These are phyloP conservation scores for Eustoma russellianum DNA, from an alignment of 257 asterid genomes.

Conservation along the genomic window DNA sequence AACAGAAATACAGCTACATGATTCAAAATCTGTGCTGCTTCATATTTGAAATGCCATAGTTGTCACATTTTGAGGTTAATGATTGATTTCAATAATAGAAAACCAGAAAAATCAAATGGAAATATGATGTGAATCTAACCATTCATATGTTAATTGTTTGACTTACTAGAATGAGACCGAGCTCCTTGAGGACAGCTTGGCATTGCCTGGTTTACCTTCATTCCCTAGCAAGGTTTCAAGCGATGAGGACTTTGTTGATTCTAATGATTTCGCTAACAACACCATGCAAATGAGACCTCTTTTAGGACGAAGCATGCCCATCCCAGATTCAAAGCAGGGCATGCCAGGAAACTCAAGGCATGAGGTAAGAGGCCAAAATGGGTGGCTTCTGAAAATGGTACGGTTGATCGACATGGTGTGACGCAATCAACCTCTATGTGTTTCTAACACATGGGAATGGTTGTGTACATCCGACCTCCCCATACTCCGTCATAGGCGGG, in stretches of 20 bases:
- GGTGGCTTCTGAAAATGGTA: constrained; percentile 86
- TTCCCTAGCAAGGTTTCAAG: constrained; percentile 86
- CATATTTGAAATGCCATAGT: too few species aligned
- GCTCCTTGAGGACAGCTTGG: constrained; percentile 77
- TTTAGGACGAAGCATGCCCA: constrained; percentile 37
- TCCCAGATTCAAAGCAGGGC: constrained; percentile 47
- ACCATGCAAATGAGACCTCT: constrained; percentile 39
- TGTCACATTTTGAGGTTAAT: too few species aligned
- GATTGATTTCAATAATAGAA: too few species aligned
- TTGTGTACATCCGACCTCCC: too few species aligned
- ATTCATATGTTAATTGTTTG: constrained; percentile 9
- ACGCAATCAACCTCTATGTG: too few species aligned
- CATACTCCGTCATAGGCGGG: too few species aligned
- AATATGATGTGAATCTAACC: background rate
- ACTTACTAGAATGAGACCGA: constrained; percentile 78
- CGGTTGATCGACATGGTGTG: too few species aligned
- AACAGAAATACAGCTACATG: too few species aligned
- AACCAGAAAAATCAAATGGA: too few species aligned
- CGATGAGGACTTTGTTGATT: constrained; percentile 86
- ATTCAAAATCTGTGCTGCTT: too few species aligned
- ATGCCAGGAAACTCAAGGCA: constrained; percentile 44
- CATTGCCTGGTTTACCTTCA: constrained; percentile 75
- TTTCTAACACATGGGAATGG: too few species aligned
- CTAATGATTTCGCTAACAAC: constrained; percentile 70
- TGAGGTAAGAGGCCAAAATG: constrained; percentile 50